phyloP scores from a whole-genome alignment of 192 early-diverging fungal species.

The Coemansia sp. region DNA sequence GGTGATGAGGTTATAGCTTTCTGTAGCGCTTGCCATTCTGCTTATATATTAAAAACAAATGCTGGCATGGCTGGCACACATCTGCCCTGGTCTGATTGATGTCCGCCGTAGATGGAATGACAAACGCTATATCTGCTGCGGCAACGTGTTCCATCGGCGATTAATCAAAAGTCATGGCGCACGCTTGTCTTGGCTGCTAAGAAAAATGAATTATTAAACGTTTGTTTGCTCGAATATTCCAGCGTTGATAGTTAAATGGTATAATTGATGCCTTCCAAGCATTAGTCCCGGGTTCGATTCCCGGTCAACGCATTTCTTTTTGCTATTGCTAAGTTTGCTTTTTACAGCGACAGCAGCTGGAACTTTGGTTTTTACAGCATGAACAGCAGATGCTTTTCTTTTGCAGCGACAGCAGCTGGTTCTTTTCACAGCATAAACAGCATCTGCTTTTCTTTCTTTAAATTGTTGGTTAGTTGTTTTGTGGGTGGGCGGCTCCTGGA shows the following conservation, averaged over 20 bases:
- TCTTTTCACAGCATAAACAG: too few relatives aligned
- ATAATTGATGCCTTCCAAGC: constrained; percentile 81
- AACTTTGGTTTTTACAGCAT: too few relatives aligned
- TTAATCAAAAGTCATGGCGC: too few relatives aligned
- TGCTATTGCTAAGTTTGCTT: too few relatives aligned
- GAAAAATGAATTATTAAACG: too few relatives aligned
- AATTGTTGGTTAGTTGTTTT: background rate
- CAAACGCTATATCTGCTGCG: too few relatives aligned
- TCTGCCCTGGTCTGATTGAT: background rate
- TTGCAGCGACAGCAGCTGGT: background rate
- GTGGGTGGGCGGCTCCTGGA: constrained; percentile 40
- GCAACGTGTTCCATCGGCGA: too few relatives aligned
- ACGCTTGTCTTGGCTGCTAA: too few relatives aligned
- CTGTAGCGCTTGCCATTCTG: background rate
- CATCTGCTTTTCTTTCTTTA: constrained; percentile 2
- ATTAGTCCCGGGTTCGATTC: constrained; percentile 82
- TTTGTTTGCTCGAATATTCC: background rate
- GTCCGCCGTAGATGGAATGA: too few relatives aligned
- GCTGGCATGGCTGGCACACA: background rate
- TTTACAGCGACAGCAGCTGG: too few relatives aligned
- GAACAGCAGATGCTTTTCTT: background rate
- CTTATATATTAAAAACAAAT: background rate
- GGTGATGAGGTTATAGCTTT: background rate
- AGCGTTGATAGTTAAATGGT: constrained; percentile 68
- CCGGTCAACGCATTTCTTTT: constrained; percentile 66